Evolutionary conservation across 2,329 filamentous ascomycete genomes (phyloP).

Genomic region (Aureobasidium uvarum): DNA sequence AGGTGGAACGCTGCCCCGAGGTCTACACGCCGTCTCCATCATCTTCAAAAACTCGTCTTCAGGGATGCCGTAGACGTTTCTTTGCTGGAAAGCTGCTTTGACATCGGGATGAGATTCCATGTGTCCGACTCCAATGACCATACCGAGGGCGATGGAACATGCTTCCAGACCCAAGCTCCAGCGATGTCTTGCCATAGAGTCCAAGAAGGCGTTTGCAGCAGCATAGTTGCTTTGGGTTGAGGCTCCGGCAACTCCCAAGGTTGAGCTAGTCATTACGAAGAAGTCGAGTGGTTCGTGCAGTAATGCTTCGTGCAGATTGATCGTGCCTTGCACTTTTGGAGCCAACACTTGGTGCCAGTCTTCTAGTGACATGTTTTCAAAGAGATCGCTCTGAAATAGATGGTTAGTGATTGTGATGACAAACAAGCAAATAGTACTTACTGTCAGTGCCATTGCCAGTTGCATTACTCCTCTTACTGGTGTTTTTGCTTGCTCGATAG

Average conservation of each 20-base stretch:
- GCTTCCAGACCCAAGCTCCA: constrained; percentile 3
- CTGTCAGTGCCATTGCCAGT: not conserved
- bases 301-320: constrained; percentile 33
- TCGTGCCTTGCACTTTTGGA: constrained; percentile 36
- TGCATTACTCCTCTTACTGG: not conserved
- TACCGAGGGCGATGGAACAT: not conserved
- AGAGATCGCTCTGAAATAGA: not conserved
- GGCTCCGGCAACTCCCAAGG: constrained; percentile 20
- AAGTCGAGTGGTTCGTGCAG: constrained; percentile 32
- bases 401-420: not conserved
- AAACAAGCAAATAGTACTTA: not conserved
- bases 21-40: not conserved
- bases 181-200: not conserved
- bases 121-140: not conserved
- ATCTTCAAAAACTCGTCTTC: not conserved
- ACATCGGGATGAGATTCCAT: not conserved
- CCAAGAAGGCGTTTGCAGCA: constrained; percentile 16
- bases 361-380: constrained; percentile 31
- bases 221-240: constrained; percentile 29
- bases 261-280: constrained; percentile 33
- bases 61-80: not conserved
- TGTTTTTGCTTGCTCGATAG: not conserved
- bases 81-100: not conserved
- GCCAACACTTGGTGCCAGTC: constrained; percentile 29
- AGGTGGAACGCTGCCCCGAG: not conserved